Evolutionary conservation across 2,329 filamentous ascomycete species (phyloP), one percentile per base, ranked within the genome.

Genomic region (Calonectria pteridis): DNA sequence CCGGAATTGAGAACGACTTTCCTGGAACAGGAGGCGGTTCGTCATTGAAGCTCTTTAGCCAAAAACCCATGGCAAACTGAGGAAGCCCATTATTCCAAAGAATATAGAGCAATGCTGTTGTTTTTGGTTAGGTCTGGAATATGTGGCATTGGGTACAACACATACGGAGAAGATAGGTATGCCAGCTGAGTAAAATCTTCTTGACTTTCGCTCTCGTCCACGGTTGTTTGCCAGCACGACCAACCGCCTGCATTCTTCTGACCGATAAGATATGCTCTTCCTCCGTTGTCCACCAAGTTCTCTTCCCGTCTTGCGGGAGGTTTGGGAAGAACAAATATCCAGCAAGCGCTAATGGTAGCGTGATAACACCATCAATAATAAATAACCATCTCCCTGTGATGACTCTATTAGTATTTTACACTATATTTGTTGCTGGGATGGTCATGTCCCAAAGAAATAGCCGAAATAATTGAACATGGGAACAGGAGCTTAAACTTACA

Each of bases 31-130:
- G 75, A 10, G 75, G 43, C 7, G 75, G 75, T 0, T 76, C 37
- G 4, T 20, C 50, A 31, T 77, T 77, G 68, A 77, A 77, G 26
- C 75, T 77, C 59, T 77, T 77, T 10, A 77, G n/a, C 75, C 75
- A 77, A 66, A 72, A 77, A 4, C 75, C 75, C 75, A 77, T 77
- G 18, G 69, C 74, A 9, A 50, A 43, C 20, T 76, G 75, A 1
- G 75, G 75, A 31, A 53, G 68, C 26, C 69, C 75, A 13, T 77
- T 77, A 23, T 77, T 77, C 75, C 75, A 77, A n/a, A 77, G 50
- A 33, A 77, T 46, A 11, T 77, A 77, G 2, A 76, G 46, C 14
- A 76, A 6, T 1, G 75, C 75, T 77, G 18, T 28, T 43, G 2
- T 31, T 16, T 4, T 20, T 20, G 1, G 33, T 70, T 20, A 72